phyloP scores from a whole-genome alignment of 2,329 filamentous ascomycete species.

The Leptographium lundbergii region DNA sequence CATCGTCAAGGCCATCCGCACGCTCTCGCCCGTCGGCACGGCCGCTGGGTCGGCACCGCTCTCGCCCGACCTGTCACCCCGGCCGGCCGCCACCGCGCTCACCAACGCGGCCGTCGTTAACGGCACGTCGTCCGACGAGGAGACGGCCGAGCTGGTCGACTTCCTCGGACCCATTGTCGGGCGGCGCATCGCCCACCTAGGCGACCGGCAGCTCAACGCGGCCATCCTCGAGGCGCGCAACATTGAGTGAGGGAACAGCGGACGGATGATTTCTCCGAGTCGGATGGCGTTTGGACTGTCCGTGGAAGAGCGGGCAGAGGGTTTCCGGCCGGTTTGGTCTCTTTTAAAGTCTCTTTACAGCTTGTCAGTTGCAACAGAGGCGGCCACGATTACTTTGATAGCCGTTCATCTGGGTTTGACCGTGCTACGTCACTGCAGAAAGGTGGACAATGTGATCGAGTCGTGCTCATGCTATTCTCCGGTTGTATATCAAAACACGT shows the following conservation, averaged over 20 bases:
- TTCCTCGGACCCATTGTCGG: constrained; percentile 44
- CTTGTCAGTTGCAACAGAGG: background rate
- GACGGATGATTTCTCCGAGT: background rate
- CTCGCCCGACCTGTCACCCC: constrained; percentile 10
- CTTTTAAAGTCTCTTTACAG: too few relatives aligned
- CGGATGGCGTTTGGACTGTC: background rate
- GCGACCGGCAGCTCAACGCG: constrained; percentile 34
- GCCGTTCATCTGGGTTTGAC: too few relatives aligned
- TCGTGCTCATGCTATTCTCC: background rate
- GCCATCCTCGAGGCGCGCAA: constrained; percentile 42
- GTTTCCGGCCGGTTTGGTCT: too few relatives aligned
- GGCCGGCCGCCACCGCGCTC: background rate
- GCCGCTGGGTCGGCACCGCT: constrained; percentile 8
- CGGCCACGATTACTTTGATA: background rate
- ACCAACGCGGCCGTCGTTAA: background rate
- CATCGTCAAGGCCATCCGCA: constrained; percentile 40
- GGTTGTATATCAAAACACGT: background rate
- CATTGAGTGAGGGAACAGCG: constrained; percentile 25
- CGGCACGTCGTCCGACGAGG: constrained; percentile 17
- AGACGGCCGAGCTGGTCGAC: constrained; percentile 34
- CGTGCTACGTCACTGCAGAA: too few relatives aligned
- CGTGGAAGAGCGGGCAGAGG: too few relatives aligned
- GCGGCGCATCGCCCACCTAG: constrained; percentile 31
- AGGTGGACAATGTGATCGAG: too few relatives aligned
- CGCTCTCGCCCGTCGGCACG: constrained; percentile 21